Percentiles rank a stretch among this genome's conserved stretches.
Evolutionary conservation across 2,329 filamentous ascomycete species (phyloP).

Genomic region (Tolypocladium album): DNA sequence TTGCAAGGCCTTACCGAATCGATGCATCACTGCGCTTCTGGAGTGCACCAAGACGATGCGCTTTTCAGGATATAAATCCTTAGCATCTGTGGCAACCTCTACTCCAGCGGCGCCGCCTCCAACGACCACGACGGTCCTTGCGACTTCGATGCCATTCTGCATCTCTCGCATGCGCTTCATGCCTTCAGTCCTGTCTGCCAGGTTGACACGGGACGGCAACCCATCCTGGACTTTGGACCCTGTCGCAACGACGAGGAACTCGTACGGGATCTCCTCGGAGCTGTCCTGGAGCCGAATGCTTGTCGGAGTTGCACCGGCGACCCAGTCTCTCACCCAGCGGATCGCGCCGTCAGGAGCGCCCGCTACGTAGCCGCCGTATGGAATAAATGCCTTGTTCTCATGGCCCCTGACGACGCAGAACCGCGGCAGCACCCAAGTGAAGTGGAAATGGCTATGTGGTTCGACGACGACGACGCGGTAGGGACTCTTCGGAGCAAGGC

Average conservation of each 20-base stretch:
- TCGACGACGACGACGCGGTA: slow-evolving; percentile 47
- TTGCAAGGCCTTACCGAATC: slow-evolving; percentile 34
- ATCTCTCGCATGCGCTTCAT: slow-evolving; percentile 30
- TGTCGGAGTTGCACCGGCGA: slow-evolving; percentile 22
- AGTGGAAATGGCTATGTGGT: slow-evolving; percentile 50
- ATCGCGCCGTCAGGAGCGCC: slow-evolving; percentile 20
- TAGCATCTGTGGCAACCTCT: slow-evolving; percentile 49
- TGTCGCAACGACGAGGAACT: slow-evolving; percentile 47
- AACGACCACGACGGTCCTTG: slow-evolving; percentile 35
- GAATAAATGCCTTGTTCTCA: slow-evolving; percentile 50
- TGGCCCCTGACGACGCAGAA: slow-evolving; percentile 43
- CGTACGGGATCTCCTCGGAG: slow-evolving; percentile 37
- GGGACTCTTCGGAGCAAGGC: slow-evolving; percentile 32
- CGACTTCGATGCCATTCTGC: slow-evolving; percentile 32
- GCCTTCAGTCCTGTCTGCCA: slow-evolving; percentile 29
- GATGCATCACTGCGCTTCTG: slow-evolving; percentile 37
- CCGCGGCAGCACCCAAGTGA: slow-evolving; percentile 48
- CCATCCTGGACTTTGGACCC: slow-evolving; percentile 33
- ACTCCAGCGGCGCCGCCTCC: slow-evolving; percentile 53
- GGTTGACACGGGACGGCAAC: slow-evolving; percentile 37
- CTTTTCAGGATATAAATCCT: slow-evolving; percentile 44
- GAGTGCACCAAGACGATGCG: slow-evolving; percentile 48
- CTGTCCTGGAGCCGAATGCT: slow-evolving; percentile 25
- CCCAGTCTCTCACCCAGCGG: slow-evolving; percentile 32
- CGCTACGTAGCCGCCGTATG: slow-evolving; percentile 35